Percentiles rank a stretch among this genome's conserved stretches.
Evolutionary conservation across 805 yeast species (phyloP).

Genomic region (Spathaspora sp.): DNA sequence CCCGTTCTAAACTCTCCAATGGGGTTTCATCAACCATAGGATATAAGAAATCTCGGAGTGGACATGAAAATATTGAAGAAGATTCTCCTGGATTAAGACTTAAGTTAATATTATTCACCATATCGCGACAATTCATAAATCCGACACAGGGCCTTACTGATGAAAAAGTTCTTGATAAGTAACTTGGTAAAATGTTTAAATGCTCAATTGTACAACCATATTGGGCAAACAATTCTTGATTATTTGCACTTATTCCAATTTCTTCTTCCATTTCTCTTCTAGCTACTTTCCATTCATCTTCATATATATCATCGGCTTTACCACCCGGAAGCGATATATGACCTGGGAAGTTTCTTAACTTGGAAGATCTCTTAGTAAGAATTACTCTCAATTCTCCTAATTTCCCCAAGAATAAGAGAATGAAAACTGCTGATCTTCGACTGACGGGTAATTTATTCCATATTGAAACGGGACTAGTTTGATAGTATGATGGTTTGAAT

Average conservation of each 20-base stretch:
- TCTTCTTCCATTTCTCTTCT: slow-evolving; percentile 86
- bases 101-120: slow-evolving; percentile 21
- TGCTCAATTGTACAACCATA: slow-evolving; percentile 60
- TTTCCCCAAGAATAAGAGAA: slow-evolving; percentile 69
- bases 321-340: slow-evolving; percentile 95
- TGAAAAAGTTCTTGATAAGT: slow-evolving; percentile 74
- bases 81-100: slow-evolving; percentile 75
- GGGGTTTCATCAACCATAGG: slow-evolving; percentile 19
- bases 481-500: slow-evolving; percentile 27
- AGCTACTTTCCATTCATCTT: slow-evolving; percentile 68
- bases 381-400: slow-evolving; percentile 74
- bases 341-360: slow-evolving; percentile 74
- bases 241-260: slow-evolving; percentile 62
- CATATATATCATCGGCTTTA: slow-evolving; percentile 68
- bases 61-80: slow-evolving; percentile 66
- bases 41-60: slow-evolving; percentile 55
- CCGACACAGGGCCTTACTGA: slow-evolving; percentile 83
- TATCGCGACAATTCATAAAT: slow-evolving; percentile 32
- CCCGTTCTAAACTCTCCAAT: slow-evolving; percentile 29
- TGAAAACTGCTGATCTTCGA: slow-evolving; percentile 77
- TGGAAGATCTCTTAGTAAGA: slow-evolving; percentile 71
- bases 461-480: slow-evolving; percentile 29
- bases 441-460: slow-evolving; percentile 65
- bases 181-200: slow-evolving; percentile 67
- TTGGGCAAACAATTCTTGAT: slow-evolving; percentile 37